A percentile compares a stretch with the other conserved stretches of the same genome.
These are phyloP conservation scores for Passiflora organensis DNA, from an alignment of 345 rosid genomes.

Conservation along the genomic window DNA sequence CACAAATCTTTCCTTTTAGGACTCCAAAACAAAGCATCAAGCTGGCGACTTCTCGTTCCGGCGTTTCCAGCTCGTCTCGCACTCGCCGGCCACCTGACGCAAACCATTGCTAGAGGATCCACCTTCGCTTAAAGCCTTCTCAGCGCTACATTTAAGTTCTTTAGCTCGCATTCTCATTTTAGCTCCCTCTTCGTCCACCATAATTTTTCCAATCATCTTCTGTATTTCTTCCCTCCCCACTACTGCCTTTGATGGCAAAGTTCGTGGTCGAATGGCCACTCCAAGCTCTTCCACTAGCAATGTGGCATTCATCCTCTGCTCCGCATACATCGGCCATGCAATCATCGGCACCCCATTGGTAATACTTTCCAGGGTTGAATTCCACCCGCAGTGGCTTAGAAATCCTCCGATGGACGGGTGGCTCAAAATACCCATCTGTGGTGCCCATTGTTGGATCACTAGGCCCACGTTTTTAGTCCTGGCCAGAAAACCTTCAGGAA, in stretches of 20 bases:
- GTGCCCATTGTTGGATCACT: constrained; percentile 54
- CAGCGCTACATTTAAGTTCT: neutral
- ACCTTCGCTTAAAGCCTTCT: constrained; percentile 8
- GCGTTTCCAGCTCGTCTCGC: neutral
- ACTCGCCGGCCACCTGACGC: constrained; percentile 10
- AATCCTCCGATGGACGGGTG: constrained; percentile 59
- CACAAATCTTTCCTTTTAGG: no score
- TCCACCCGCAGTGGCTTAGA: constrained; percentile 71
- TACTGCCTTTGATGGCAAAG: neutral
- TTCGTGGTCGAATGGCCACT: constrained; percentile 14
- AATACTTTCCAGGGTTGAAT: constrained; percentile 51
- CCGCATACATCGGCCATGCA: constrained; percentile 69
- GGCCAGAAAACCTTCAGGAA: constrained; percentile 50
- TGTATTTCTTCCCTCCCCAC: constrained; percentile 21
- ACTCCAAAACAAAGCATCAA: no score
- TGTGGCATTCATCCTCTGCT: constrained; percentile 64
- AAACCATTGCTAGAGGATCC: constrained; percentile 18
- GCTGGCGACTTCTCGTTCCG: neutral
- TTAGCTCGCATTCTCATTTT: constrained; percentile 8
- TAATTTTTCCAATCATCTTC: constrained; percentile 14
- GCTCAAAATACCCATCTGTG: constrained; percentile 48
- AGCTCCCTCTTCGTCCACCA: constrained; percentile 15
- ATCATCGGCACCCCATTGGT: constrained; percentile 55
- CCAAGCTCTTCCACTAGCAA: constrained; percentile 31
- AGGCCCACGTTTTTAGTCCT: constrained; percentile 36